phyloP scores from a whole-genome alignment of 1,139 yeast species.

The Saccharomycopsis hybrid region DNA sequence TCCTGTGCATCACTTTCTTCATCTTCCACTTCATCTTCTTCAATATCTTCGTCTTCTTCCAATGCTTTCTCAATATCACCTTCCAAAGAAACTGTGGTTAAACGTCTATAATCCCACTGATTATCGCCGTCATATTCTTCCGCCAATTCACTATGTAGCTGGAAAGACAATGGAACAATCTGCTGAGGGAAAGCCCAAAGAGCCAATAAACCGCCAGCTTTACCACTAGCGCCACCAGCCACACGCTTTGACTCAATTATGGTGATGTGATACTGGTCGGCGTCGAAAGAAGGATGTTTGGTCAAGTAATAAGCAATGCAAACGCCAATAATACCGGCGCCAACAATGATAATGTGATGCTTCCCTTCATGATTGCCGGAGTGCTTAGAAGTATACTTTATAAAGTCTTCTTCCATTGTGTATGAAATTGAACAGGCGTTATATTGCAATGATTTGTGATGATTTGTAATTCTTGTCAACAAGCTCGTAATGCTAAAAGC shows the following conservation, averaged over 20 bases:
- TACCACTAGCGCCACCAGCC: slow-evolving; percentile 97
- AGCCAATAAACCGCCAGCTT: slow-evolving; percentile 93
- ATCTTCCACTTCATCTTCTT: background rate
- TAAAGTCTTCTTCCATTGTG: slow-evolving; percentile 17
- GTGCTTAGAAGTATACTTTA: slow-evolving; percentile 40
- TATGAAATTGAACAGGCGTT: no score
- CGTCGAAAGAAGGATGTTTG: slow-evolving; percentile 72
- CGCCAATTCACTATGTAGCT: slow-evolving; percentile 77
- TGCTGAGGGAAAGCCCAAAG: slow-evolving; percentile 97
- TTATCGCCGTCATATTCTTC: slow-evolving; percentile 70
- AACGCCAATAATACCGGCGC: slow-evolving; percentile 95
- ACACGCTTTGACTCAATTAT: slow-evolving; percentile 87
- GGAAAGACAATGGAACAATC: slow-evolving; percentile 82
- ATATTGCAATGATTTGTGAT: no score
- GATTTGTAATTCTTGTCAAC: no score
- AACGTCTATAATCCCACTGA: slow-evolving; percentile 89
- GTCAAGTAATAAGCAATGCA: slow-evolving; percentile 89
- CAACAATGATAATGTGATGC: slow-evolving; percentile 68
- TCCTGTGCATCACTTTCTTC: slow-evolving; percentile 10
- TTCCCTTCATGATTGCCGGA: slow-evolving; percentile 55
- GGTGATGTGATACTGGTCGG: slow-evolving; percentile 69
- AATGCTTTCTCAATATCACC: slow-evolving; percentile 53
- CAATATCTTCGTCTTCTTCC: slow-evolving; percentile 14
- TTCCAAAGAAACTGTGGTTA: slow-evolving; percentile 81
- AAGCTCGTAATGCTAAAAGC: no score